Base-by-base conservation (phyloP, 768 basidiomycete species). In the Leccinellum rugosiceps region DNA sequence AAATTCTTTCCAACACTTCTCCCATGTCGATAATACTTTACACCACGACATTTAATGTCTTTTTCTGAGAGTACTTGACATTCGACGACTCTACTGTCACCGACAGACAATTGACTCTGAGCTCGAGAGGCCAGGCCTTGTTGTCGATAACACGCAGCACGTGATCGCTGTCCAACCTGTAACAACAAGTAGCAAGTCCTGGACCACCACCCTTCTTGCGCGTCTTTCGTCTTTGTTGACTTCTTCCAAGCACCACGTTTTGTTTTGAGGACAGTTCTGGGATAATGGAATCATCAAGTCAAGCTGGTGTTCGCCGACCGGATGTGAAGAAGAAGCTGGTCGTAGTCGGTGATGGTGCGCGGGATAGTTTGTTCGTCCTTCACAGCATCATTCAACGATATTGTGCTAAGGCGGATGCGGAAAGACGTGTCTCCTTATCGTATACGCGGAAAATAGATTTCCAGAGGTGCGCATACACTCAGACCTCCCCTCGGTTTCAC, bases 341-440 rank as follows among this genome's bases (percentile, higher is more conserved):
- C 52, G 92, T 94, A 46, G 90, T 92, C 34, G 90, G 89, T 58
- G 92, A 93, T 72, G 91, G 91, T 87, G 73, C 77, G 80, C 74
- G 75, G 63, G 59, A 61, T 55, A 61, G 56, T 64, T 56, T 58
- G 57, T 60, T 68, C 66, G 70, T 65, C 63, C 56, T 61, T 68
- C 47, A 43, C 61, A 54, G 58, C 50, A 62, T 57, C 64, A 57
- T 70, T 66, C 62, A 68, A 67, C 60, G 43, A 63, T 59, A 60
- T 62, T 58, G 55, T 56, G 65, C 71, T 61, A 68, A 89, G 87
- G 88, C 74, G 88, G 90, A 58, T 92, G 90, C 69, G 90, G 90
- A 68, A 92, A 96, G 84, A 97, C 94, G 48, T 96, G 94, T 81
- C 80, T 96, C 58, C 84, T 97, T 65, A 97, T 97, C 67, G 94